These are phyloP conservation scores for Inga laurina DNA, from an alignment of 306 rosid species.

Conservation along the genomic window DNA sequence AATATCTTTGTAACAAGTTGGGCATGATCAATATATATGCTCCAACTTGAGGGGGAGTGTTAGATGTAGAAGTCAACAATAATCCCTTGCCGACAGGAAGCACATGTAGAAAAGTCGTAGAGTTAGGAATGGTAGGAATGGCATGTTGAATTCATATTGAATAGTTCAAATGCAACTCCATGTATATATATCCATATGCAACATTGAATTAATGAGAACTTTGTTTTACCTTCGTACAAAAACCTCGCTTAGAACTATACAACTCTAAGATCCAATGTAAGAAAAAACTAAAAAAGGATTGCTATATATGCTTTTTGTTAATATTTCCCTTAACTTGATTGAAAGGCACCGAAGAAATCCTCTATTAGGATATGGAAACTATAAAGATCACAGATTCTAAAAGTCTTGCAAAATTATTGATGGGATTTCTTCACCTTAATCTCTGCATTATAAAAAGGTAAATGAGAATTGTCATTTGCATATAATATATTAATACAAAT, in stretches of 20 bases:
- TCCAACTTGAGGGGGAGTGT: no score
- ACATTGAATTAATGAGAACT: no score
- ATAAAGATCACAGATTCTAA: not conserved
- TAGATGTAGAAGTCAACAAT: no score
- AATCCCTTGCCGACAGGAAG: no score
- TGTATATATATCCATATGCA: no score
- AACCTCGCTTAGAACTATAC: not conserved
- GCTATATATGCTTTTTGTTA: not conserved
- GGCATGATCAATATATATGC: no score
- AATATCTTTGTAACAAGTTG: no score
- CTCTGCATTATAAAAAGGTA: slow-evolving; percentile 5
- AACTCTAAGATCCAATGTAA: not conserved
- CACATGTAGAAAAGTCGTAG: no score
- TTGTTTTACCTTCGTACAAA: no score
- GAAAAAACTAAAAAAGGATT: slow-evolving; percentile 15
- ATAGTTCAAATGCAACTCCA: no score
- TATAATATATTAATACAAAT: not conserved
- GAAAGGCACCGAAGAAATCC: not conserved
- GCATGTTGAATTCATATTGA: no score
- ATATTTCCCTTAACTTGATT: not conserved
- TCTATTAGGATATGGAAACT: not conserved
- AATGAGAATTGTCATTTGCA: not conserved
- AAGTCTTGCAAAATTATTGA: slow-evolving; percentile 22
- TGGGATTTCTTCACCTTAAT: slow-evolving; percentile 7
- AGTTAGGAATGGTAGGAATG: no score